Conservation (phyloP, 2,329 filamentous ascomycete species). For the Drechslerella dactyloides region DNA sequence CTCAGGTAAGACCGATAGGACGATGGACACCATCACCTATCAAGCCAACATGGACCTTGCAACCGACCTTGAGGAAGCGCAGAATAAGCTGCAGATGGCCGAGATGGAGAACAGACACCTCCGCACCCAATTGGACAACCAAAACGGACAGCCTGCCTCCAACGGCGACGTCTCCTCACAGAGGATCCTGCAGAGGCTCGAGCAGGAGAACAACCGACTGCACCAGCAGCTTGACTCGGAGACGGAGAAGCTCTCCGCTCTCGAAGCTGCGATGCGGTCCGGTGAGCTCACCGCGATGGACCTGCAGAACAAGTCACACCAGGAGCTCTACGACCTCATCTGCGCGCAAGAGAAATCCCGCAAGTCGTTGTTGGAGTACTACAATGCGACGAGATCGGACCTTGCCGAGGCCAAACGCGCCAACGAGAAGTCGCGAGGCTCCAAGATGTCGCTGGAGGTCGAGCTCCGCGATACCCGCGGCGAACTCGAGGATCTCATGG, state of each 20-base stretch:
- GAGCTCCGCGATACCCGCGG: conserved; percentile 83
- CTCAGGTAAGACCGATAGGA: conserved; percentile 82
- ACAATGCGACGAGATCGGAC: conserved; percentile 84
- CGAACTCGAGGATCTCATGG: conserved; percentile 79
- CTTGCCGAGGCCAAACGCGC: conserved; percentile 84
- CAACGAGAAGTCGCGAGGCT: conserved; percentile 84
- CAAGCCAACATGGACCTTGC: conserved; percentile 91
- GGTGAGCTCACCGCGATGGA: conserved; percentile 89
- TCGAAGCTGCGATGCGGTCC: conserved; percentile 84
- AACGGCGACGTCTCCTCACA: conserved; percentile 79
- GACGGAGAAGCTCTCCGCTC: conserved; percentile 82
- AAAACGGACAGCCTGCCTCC: conserved; percentile 61
- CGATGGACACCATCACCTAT: conserved; percentile 79
- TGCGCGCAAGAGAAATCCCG: conserved; percentile 92
- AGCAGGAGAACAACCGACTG: conserved; percentile 86
- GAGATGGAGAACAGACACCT: conserved; percentile 96
- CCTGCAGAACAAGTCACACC: conserved; percentile 89
- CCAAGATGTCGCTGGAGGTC: conserved; percentile 78
- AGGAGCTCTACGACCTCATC: conserved; percentile 89
- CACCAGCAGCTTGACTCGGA: conserved; percentile 96
- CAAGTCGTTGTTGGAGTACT: conserved; percentile 77
- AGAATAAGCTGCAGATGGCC: conserved; percentile 89
- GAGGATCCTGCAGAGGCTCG: conserved; percentile 84
- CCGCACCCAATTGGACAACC: conserved; percentile 76
- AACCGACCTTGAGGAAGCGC: conserved; percentile 85